Evolutionary conservation across 2,329 filamentous ascomycete genomes (phyloP).

Genomic region (Trichophyton benhamiae): DNA sequence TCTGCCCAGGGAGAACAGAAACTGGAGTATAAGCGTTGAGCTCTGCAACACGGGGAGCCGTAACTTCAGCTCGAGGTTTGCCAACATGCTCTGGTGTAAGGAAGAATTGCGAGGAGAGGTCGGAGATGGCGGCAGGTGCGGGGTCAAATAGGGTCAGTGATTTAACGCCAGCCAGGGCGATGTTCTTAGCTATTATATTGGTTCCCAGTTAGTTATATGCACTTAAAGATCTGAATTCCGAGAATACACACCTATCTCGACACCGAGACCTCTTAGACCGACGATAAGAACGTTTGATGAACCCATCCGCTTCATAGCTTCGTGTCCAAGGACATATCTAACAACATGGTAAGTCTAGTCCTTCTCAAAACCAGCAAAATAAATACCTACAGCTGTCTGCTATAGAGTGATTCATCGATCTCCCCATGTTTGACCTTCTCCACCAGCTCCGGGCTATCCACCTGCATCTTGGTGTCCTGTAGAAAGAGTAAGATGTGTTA

Average conservation of each 20-base stretch:
- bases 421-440: slow-evolving; percentile 52
- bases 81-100: slow-evolving; percentile 77
- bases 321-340: slow-evolving; percentile 56
- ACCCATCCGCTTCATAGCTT: slow-evolving; percentile 97
- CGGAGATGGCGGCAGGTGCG: slow-evolving; percentile 65
- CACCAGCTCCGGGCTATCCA: slow-evolving; percentile 46
- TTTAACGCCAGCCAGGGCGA: slow-evolving; percentile 95
- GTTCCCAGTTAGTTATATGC: neutral
- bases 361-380: neutral
- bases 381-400: slow-evolving; percentile 44
- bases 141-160: slow-evolving; percentile 90
- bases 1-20: slow-evolving; percentile 52
- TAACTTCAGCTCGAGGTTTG: slow-evolving; percentile 77
- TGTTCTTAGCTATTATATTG: slow-evolving; percentile 66
- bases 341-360: slow-evolving; percentile 6
- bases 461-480: slow-evolving; percentile 48
- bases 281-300: slow-evolving; percentile 88
- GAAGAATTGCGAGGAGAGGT: slow-evolving; percentile 97
- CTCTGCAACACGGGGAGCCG: slow-evolving; percentile 79
- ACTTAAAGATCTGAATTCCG: neutral
- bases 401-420: slow-evolving; percentile 57
- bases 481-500: slow-evolving; percentile 8
- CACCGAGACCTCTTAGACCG: slow-evolving; percentile 84
- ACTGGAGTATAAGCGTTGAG: slow-evolving; percentile 95
- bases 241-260: slow-evolving; percentile 56